Evolutionary conservation across 208 protist genomes (phyloP), one percentile per base, ranked within the genome.

Genomic region (Leishmania lainsoni): DNA sequence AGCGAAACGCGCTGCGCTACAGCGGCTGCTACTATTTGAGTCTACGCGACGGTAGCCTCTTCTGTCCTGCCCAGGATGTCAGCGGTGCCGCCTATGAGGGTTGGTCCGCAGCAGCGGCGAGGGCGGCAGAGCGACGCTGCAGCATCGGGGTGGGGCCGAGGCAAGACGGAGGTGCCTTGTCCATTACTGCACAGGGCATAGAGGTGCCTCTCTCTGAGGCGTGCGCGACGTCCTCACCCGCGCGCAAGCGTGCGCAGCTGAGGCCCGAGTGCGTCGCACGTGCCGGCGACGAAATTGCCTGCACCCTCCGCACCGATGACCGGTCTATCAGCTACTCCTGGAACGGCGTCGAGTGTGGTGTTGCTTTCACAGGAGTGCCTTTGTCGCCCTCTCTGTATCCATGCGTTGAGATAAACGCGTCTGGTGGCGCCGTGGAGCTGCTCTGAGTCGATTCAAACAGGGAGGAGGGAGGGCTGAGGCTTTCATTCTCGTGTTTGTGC

Each of bases 11-110:
- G 6, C 75, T 88, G 63, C 59, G 59, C 32, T 90, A 93, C 74
- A 32, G 26, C 6, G 86, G 85, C n/a, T 91, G 89, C 79, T 90
- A 90, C 75, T 93, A 86, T 51, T 52, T 93, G 20, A 84, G 88
- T 54, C 71, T 93, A 56, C 79, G 81, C 29, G 75, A 71, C 29
- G 87, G 87, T 39, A 54, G 78, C 12, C 82, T 90, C 56, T 91
- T 78, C 75, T 87, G 84, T 6, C 87, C 83, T 29, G 79, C 78
- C 39, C 76, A 87, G 59, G 74, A 76, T 5, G 72, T 88, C 5
- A 5, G 39, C 9, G 63, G 17, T 20, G 75, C 71, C 22, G 5
- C 65, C 12, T 78, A 75, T 39, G 29, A 3, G 26, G 81, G 73
- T 1, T 81, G 71, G 80, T 6, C 26, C 1, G 73, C 61, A 14